These are phyloP conservation scores for Candida mattraensis DNA, from an alignment of 805 yeast species.

Conservation along the genomic window DNA sequence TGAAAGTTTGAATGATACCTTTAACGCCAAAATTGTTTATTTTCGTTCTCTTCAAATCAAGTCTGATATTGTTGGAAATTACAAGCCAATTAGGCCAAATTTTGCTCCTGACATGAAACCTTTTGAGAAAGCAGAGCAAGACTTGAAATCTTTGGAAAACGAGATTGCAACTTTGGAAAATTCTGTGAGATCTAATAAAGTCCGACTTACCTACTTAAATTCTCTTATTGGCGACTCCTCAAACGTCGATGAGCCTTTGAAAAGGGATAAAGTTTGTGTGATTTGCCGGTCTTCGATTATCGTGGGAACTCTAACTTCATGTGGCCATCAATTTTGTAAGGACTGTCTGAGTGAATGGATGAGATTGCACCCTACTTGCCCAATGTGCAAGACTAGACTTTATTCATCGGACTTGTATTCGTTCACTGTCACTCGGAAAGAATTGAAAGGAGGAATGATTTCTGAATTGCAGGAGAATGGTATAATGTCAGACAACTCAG, in stretches of 20 bases:
- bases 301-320: constrained; percentile 77
- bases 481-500: constrained; percentile 4
- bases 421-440: constrained; percentile 60
- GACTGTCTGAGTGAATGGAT: constrained; percentile 78
- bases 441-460: constrained; percentile 47
- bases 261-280: constrained; percentile 56
- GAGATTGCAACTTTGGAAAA: constrained; percentile 16
- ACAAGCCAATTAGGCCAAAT: constrained; percentile 33
- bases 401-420: constrained; percentile 56
- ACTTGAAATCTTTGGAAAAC: constrained; percentile 13
- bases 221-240: constrained; percentile 34
- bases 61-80: constrained; percentile 74
- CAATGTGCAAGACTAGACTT: constrained; percentile 70
- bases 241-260: constrained; percentile 22
- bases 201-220: constrained; percentile 49
- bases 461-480: constrained; percentile 11
- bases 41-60: constrained; percentile 81
- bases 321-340: constrained; percentile 91
- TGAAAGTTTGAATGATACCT: constrained; percentile 58
- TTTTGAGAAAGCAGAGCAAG: constrained; percentile 22
- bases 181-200: constrained; percentile 32
- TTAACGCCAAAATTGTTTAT: constrained; percentile 78
- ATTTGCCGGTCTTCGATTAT: constrained; percentile 74
- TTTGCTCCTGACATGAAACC: constrained; percentile 17
- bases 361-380: constrained; percentile 58